phyloP scores from a whole-genome alignment of 2,329 filamentous ascomycete species.

The Dryadomyces quercus-mongolicae region DNA sequence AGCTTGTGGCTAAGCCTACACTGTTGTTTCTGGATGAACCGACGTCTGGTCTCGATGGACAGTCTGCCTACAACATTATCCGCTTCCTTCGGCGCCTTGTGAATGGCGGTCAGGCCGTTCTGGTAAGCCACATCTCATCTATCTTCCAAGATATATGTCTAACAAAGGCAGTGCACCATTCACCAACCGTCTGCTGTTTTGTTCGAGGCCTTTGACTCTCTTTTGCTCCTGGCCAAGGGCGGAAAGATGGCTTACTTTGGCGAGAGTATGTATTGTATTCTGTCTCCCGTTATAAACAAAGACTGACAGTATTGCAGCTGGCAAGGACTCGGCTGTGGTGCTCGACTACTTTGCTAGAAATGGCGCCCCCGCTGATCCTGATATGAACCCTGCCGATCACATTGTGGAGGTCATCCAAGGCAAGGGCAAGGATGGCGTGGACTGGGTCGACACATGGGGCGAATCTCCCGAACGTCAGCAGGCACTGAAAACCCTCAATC shows the following conservation, averaged over 20 bases:
- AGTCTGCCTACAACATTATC: slow-evolving; percentile 54
- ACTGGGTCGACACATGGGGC: slow-evolving; percentile 26
- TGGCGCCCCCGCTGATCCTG: slow-evolving; percentile 47
- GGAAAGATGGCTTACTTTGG: slow-evolving; percentile 58
- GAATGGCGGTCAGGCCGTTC: slow-evolving; percentile 52
- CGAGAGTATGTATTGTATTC: neutral
- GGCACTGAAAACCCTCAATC: slow-evolving; percentile 48
- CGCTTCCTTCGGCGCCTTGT: slow-evolving; percentile 56
- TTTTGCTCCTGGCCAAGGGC: slow-evolving; percentile 50
- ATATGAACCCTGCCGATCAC: slow-evolving; percentile 63
- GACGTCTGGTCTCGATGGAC: slow-evolving; percentile 54
- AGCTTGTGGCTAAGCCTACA: slow-evolving; percentile 48
- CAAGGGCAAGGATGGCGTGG: slow-evolving; percentile 16
- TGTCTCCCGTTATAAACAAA: too few species aligned
- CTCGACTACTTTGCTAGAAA: slow-evolving; percentile 54
- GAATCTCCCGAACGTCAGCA: slow-evolving; percentile 31
- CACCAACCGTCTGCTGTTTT: slow-evolving; percentile 58
- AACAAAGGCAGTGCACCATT: slow-evolving; percentile 41
- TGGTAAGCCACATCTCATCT: slow-evolving; percentile 17
- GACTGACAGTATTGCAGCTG: slow-evolving; percentile 12
- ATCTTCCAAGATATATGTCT: neutral
- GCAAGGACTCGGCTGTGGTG: slow-evolving; percentile 35
- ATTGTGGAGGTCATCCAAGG: slow-evolving; percentile 48
- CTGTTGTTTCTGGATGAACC: slow-evolving; percentile 51
- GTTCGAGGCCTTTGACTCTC: slow-evolving; percentile 54